Evolutionary conservation across 257 asterid species (phyloP).

Genomic region (Petunia secreta): DNA sequence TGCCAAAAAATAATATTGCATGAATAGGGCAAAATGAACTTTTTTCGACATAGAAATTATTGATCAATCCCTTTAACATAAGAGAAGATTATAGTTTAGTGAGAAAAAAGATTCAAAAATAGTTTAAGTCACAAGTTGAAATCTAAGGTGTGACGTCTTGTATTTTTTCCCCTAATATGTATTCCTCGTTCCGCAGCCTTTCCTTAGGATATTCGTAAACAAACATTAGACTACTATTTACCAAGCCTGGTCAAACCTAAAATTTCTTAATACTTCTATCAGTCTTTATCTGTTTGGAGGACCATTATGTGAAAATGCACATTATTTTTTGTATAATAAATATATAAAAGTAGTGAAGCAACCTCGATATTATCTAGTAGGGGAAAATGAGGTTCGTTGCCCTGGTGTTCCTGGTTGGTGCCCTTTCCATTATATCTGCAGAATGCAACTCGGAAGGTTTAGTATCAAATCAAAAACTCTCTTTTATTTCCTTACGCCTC

Average conservation of each 20-base stretch:
- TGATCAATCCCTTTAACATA: too few relatives aligned
- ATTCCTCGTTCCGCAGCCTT: too few relatives aligned
- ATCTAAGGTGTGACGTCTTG: too few relatives aligned
- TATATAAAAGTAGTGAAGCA: neutral
- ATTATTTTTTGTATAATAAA: neutral
- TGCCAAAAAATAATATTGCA: too few relatives aligned
- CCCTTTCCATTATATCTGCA: constrained; percentile 28
- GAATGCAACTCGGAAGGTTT: constrained; percentile 45
- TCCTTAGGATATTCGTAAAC: neutral
- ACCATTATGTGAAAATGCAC: neutral
- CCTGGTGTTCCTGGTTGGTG: constrained; percentile 30
- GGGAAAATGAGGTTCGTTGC: constrained; percentile 28
- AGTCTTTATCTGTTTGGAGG: neutral
- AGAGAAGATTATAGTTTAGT: too few relatives aligned
- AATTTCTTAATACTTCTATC: neutral
- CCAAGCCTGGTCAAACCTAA: neutral
- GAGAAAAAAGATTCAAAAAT: too few relatives aligned
- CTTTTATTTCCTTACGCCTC: neutral
- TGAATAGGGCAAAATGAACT: too few relatives aligned
- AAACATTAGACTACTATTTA: neutral
- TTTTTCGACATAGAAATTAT: too few relatives aligned
- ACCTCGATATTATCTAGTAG: neutral
- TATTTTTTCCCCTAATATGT: too few relatives aligned
- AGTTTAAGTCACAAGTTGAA: too few relatives aligned
- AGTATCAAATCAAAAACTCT: neutral